phyloP scores from a whole-genome alignment of 2,329 filamentous ascomycete species.

The Colletotrichum sp. region DNA sequence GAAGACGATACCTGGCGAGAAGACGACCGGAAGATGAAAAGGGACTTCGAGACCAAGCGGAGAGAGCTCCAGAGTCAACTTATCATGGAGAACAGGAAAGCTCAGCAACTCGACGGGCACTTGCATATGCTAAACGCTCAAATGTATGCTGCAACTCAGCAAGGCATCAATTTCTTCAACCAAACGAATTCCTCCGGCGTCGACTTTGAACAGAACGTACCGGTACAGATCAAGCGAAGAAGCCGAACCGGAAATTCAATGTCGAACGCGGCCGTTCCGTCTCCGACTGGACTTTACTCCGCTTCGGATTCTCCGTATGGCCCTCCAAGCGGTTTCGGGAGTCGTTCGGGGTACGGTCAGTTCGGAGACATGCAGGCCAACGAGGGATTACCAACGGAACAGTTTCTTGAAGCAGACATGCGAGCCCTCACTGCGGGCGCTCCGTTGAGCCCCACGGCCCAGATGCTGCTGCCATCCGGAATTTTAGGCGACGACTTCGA shows the following conservation, averaged over 20 bases:
- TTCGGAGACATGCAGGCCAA: conserved; percentile 55
- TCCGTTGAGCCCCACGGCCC: conserved; percentile 78
- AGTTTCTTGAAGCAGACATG: conserved; percentile 67
- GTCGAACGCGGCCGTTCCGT: conserved; percentile 43
- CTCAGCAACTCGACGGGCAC: conserved; percentile 52
- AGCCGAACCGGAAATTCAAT: conserved; percentile 55
- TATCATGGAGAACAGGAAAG: conserved; percentile 51
- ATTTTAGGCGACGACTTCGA: conserved; percentile 68
- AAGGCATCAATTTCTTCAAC: conserved; percentile 48
- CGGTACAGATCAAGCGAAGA: conserved; percentile 49
- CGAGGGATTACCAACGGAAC: conserved; percentile 26
- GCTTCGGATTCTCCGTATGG: conserved; percentile 47
- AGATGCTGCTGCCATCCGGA: conserved; percentile 73
- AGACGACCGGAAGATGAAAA: conserved; percentile 54
- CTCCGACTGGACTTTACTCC: conserved; percentile 43
- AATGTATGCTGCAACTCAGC: conserved; percentile 46
- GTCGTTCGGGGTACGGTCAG: conserved; percentile 55
- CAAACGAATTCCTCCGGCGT: conserved; percentile 48
- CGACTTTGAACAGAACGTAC: conserved; percentile 51
- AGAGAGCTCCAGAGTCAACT: conserved; percentile 57
- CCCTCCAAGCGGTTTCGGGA: conserved; percentile 58
- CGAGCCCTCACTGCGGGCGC: conserved; percentile 67
- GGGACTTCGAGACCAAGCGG: conserved; percentile 60
- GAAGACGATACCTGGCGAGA: conserved; percentile 63
- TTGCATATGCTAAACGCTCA: conserved; percentile 53